Evolutionary conservation across 345 rosid genomes (phyloP).

Genomic region (rapeseed (Brassica napus)): DNA sequence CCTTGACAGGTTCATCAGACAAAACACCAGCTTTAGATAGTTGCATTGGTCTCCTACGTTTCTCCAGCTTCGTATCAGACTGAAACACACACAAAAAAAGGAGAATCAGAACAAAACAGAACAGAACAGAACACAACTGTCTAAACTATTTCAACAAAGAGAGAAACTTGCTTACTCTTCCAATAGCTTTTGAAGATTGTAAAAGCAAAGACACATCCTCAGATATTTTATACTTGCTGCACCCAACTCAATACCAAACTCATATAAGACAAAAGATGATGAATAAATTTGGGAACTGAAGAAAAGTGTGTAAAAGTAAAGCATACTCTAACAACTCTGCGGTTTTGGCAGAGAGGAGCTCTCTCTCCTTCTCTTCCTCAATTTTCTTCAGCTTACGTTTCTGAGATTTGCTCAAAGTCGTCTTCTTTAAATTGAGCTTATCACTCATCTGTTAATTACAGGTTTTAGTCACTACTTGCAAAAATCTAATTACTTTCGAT

Average conservation of each 20-base stretch:
- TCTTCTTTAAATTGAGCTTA: slow-evolving; percentile 23
- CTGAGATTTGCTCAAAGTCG: slow-evolving; percentile 57
- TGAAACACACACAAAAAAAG: slow-evolving; percentile 25
- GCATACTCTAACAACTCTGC: slow-evolving; percentile 63
- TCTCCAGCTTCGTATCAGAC: slow-evolving; percentile 64
- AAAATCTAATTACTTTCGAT: neutral
- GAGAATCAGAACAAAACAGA: neutral
- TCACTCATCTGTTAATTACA: slow-evolving; percentile 33
- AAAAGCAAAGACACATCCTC: slow-evolving; percentile 59
- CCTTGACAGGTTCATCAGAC: slow-evolving; percentile 30
- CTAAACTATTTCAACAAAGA: neutral
- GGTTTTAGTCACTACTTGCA: neutral
- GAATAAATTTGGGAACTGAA: neutral
- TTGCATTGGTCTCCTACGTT: slow-evolving; percentile 56
- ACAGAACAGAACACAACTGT: neutral
- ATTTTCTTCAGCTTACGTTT: slow-evolving; percentile 72
- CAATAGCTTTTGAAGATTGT: slow-evolving; percentile 63
- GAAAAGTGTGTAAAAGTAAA: neutral
- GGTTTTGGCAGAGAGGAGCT: slow-evolving; percentile 47
- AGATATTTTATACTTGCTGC: slow-evolving; percentile 70
- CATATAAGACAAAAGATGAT: neutral
- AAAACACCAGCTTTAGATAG: slow-evolving; percentile 62
- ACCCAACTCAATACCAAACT: slow-evolving; percentile 4
- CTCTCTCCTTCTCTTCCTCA: slow-evolving; percentile 70
- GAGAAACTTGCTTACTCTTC: slow-evolving; percentile 54